These are phyloP conservation scores for Acmispon strigosus DNA, from an alignment of 306 rosid species.

Conservation along the genomic window DNA sequence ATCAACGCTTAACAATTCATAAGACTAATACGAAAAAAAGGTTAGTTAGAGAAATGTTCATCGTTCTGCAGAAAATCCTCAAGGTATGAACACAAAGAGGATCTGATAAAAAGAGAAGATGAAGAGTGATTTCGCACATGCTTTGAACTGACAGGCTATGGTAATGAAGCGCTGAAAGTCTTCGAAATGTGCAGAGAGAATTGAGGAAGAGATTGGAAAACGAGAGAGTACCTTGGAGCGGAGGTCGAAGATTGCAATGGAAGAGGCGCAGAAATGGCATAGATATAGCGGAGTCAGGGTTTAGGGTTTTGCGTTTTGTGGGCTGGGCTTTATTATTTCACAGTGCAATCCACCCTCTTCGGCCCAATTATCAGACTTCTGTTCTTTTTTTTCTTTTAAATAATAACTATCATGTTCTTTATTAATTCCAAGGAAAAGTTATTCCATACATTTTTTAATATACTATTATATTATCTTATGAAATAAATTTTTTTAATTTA, in stretches of 20 bases:
- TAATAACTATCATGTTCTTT: no score
- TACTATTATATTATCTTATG: no score
- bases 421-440: no score
- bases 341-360: no score
- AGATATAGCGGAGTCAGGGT: conserved; percentile 27
- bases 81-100: conserved; percentile 22
- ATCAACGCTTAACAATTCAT: not conserved
- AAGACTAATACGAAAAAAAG: not conserved
- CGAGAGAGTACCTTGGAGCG: not conserved
- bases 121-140: conserved; percentile 55
- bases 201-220: not conserved
- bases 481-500: no score
- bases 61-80: conserved; percentile 38
- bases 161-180: conserved; percentile 35
- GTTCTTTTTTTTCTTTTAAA: no score
- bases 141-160: conserved; percentile 53
- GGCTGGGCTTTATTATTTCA: conserved; percentile 11
- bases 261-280: not conserved
- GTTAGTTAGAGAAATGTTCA: conserved; percentile 25
- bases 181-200: conserved; percentile 58
- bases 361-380: no score
- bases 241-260: not conserved
- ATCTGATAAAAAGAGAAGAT: conserved; percentile 2
- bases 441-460: no score
- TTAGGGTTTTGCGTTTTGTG: conserved; percentile 35